Percentiles rank a stretch among this genome's conserved stretches.
Conservation (phyloP, 225 moss, liverwort and hornwort species). For the Takakia lepidozioides region DNA sequence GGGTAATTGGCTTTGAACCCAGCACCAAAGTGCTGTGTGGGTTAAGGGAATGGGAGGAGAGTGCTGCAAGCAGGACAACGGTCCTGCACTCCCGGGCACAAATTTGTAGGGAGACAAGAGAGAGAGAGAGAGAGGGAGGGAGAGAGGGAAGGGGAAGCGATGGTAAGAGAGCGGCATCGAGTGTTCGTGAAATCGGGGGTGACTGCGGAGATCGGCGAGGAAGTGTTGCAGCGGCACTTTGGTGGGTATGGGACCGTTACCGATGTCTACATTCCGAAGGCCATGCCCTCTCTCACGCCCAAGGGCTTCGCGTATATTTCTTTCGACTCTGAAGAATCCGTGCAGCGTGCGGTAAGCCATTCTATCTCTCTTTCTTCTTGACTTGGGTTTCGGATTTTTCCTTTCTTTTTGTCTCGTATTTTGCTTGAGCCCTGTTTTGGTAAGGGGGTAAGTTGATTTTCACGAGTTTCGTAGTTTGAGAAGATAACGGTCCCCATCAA, state of each 20-base stretch:
- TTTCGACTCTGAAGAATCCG: slow-evolving; percentile 63
- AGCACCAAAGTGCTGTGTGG: too few species aligned
- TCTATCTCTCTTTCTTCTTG: not conserved
- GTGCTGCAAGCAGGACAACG: too few species aligned
- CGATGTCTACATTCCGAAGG: slow-evolving; percentile 71
- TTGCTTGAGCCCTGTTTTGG: not conserved
- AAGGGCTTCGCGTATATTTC: slow-evolving; percentile 78
- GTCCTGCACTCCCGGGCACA: too few species aligned
- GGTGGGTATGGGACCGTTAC: slow-evolving; percentile 49
- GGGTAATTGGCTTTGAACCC: too few species aligned
- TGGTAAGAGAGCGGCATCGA: slow-evolving; percentile 62
- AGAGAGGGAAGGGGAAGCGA: slow-evolving; percentile 2
- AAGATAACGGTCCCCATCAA: too few species aligned
- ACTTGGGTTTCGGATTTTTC: not conserved
- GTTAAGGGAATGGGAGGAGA: too few species aligned
- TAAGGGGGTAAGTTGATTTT: not conserved
- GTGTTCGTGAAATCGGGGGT: slow-evolving; percentile 84
- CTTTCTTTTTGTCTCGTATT: not conserved
- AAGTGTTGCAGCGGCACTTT: slow-evolving; percentile 58
- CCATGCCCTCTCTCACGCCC: slow-evolving; percentile 53
- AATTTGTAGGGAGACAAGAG: not conserved
- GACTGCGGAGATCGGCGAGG: slow-evolving; percentile 55
- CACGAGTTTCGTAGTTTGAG: too few species aligned
- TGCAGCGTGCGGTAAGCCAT: slow-evolving; percentile 49
- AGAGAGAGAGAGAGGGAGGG: not conserved